Conservation (phyloP, 768 basidiomycete genomes). For the Mycena floridula region DNA sequence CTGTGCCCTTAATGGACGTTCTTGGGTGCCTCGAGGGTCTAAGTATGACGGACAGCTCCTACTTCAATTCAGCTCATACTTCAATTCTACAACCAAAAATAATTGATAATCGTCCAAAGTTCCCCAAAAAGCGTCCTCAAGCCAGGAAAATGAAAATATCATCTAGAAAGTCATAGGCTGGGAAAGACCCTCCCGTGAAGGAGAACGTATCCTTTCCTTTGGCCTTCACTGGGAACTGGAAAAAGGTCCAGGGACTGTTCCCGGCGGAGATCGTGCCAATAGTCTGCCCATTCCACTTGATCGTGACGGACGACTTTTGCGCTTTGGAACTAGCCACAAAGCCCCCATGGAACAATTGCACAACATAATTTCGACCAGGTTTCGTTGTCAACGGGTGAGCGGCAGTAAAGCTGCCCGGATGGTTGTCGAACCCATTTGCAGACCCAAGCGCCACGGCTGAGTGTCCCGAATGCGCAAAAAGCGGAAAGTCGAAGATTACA, state of each 20-base stretch:
- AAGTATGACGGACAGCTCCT: no score
- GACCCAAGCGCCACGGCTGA: slow-evolving; percentile 38
- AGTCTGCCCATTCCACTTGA: slow-evolving; percentile 36
- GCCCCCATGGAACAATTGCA: slow-evolving; percentile 36
- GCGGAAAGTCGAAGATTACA: slow-evolving; percentile 34
- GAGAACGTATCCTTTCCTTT: slow-evolving; percentile 30
- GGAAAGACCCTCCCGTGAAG: slow-evolving; percentile 37
- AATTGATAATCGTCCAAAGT: no score
- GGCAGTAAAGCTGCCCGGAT: slow-evolving; percentile 32
- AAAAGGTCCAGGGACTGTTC: slow-evolving; percentile 31
- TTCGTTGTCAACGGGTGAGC: slow-evolving; percentile 25
- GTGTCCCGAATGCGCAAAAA: slow-evolving; percentile 34
- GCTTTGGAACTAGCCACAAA: slow-evolving; percentile 29
- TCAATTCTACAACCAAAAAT: no score
- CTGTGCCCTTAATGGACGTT: no score
- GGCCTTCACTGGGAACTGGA: slow-evolving; percentile 27
- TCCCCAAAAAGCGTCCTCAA: no score
- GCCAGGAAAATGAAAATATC: slow-evolving; percentile 27
- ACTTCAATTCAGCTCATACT: no score
- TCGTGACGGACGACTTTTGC: slow-evolving; percentile 27
- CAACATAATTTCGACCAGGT: slow-evolving; percentile 29
- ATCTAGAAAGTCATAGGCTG: slow-evolving; percentile 45
- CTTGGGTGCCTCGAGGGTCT: no score
- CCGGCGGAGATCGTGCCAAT: slow-evolving; percentile 29
- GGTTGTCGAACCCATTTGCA: slow-evolving; percentile 27